Percentiles rank a stretch among this genome's conserved stretches.
phyloP scores from a whole-genome alignment of 148 eudicot genomes.

The Rhododendron williamsianum region DNA sequence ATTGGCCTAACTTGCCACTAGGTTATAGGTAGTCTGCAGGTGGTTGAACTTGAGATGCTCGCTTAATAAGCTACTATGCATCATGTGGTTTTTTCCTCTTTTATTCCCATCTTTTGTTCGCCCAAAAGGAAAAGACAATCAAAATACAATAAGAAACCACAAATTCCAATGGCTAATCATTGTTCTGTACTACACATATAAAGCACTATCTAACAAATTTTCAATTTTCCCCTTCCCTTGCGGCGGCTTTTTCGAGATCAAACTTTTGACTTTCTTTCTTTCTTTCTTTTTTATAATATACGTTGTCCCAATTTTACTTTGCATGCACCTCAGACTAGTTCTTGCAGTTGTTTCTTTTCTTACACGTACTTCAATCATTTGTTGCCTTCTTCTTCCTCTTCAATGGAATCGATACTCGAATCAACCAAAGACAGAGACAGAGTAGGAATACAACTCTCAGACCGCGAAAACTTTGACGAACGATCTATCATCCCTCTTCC shows the following conservation, averaged over 20 bases:
- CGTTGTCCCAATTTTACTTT: neutral
- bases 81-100: neutral
- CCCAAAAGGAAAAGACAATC: neutral
- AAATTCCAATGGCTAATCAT: neutral
- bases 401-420: neutral
- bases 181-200: neutral
- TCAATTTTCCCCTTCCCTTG: neutral
- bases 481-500: conserved; percentile 4
- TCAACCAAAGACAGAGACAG: conserved; percentile 23
- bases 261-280: neutral
- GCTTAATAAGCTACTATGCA: neutral
- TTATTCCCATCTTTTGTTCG: neutral
- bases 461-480: conserved; percentile 28
- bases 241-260: neutral
- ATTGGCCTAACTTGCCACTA: neutral
- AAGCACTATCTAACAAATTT: neutral
- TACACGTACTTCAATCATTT: neutral
- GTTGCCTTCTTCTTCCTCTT: neutral
- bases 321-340: neutral
- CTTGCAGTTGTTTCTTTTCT: neutral
- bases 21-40: neutral
- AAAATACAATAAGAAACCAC: neutral
- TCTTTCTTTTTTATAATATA: neutral
- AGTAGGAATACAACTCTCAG: conserved; percentile 60
- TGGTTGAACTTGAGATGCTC: neutral